phyloP scores from a whole-genome alignment of 2,329 filamentous ascomycete species.

The Ramularia collo-cygni region DNA sequence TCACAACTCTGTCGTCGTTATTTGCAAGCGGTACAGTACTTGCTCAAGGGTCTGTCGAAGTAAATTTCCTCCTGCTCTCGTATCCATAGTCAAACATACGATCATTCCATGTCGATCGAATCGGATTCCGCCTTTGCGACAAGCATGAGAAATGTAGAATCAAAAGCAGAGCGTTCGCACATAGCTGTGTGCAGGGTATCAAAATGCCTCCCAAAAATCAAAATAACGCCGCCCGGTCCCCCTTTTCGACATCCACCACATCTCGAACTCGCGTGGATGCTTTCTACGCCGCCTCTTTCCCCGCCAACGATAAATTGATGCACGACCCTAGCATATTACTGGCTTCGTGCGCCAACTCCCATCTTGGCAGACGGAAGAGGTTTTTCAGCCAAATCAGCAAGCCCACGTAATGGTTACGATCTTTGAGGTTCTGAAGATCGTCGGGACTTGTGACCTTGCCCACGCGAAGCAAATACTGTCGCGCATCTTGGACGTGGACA shows the following conservation, averaged over 20 bases:
- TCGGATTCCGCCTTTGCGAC: too few relatives aligned
- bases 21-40: too few relatives aligned
- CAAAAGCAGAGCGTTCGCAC: background rate
- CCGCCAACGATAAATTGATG: conserved; percentile 52
- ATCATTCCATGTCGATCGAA: too few relatives aligned
- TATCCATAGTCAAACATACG: too few relatives aligned
- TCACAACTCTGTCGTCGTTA: too few relatives aligned
- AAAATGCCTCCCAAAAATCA: conserved; percentile 19
- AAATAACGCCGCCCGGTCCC: background rate
- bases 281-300: background rate
- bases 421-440: conserved; percentile 64
- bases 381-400: conserved; percentile 75
- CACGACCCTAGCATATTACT: conserved; percentile 74
- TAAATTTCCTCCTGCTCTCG: too few relatives aligned
- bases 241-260: too few relatives aligned
- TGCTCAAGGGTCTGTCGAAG: too few relatives aligned
- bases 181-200: conserved; percentile 26
- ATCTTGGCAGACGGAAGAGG: conserved; percentile 74
- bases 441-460: conserved; percentile 67
- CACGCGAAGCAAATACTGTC: conserved; percentile 65
- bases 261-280: background rate
- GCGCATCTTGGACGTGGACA: conserved; percentile 71
- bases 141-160: too few relatives aligned
- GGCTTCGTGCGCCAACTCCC: conserved; percentile 88
- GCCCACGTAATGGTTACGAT: conserved; percentile 76